A percentile compares a stretch with the other conserved stretches of the same genome.
These are phyloP conservation scores for Austroboletus eburneus DNA, from an alignment of 768 basidiomycete genomes.

Conservation along the genomic window DNA sequence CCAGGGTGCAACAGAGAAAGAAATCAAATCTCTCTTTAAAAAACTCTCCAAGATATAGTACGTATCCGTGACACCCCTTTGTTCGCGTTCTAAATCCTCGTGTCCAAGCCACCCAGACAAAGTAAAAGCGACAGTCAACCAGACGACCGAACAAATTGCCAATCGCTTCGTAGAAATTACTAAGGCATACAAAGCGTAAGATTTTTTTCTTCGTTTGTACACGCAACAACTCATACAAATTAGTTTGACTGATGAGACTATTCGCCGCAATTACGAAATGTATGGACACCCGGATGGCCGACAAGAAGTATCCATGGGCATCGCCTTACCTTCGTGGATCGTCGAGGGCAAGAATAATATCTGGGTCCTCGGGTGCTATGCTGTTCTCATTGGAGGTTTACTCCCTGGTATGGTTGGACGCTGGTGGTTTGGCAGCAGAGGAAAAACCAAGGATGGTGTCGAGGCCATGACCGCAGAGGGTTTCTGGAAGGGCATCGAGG, in stretches of 20 bases:
- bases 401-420: conserved; percentile 85
- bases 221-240: not conserved
- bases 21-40: conserved; percentile 95
- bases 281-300: conserved; percentile 96
- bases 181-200: conserved; percentile 95
- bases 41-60: conserved; percentile 86
- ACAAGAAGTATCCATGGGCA: conserved; percentile 91
- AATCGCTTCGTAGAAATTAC: conserved; percentile 88
- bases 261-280: conserved; percentile 82
- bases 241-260: conserved; percentile 88
- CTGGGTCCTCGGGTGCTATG: conserved; percentile 88
- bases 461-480: conserved; percentile 73
- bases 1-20: conserved; percentile 73
- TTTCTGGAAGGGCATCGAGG: conserved; percentile 85
- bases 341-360: conserved; percentile 88
- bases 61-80: not conserved
- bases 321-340: conserved; percentile 92
- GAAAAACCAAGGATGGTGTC: conserved; percentile 90
- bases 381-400: conserved; percentile 78
- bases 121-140: conserved; percentile 74
- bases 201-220: not conserved
- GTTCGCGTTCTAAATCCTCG: not conserved
- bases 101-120: conserved; percentile 89
- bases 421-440: conserved; percentile 96
- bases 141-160: conserved; percentile 84